Conservation (phyloP, 225 moss, liverwort and hornwort species). For the Anthoceros angustus region DNA sequence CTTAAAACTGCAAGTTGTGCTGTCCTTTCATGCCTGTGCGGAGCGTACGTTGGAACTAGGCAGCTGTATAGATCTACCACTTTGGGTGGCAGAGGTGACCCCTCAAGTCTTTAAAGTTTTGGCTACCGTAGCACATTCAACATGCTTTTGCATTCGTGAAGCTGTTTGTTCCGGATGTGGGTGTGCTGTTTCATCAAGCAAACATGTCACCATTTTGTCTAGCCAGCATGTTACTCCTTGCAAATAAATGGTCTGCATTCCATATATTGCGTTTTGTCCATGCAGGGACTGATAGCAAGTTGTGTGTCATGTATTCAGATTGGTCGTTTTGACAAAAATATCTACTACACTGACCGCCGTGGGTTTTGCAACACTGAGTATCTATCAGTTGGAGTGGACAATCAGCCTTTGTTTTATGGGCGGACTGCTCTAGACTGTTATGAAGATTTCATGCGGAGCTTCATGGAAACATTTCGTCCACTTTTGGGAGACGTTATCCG, state of each 20-base stretch:
- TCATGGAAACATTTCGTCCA: conserved; percentile 14
- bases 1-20: conserved; percentile 11
- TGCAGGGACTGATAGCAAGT: too few relatives aligned
- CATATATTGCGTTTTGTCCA: too few relatives aligned
- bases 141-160: not conserved
- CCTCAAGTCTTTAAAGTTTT: not conserved
- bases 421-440: conserved; percentile 21
- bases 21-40: conserved; percentile 14
- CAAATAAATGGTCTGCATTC: too few relatives aligned
- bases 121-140: not conserved
- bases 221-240: too few relatives aligned
- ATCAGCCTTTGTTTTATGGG: conserved; percentile 19
- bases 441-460: conserved; percentile 25
- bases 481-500: conserved; percentile 14
- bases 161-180: not conserved
- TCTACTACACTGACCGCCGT: conserved; percentile 20
- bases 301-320: conserved; percentile 7
- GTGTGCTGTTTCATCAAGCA: too few relatives aligned
- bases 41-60: conserved; percentile 5
- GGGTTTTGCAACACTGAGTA: conserved; percentile 24
- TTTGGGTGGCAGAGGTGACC: conserved; percentile 11
- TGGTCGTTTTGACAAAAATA: conserved; percentile 14
- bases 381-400: conserved; percentile 16
- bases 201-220: too few relatives aligned
- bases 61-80: conserved; percentile 10